Evolutionary conservation across 1,284 basidiomycete genomes (phyloP).

Genomic region (Pterulicium gracile): DNA sequence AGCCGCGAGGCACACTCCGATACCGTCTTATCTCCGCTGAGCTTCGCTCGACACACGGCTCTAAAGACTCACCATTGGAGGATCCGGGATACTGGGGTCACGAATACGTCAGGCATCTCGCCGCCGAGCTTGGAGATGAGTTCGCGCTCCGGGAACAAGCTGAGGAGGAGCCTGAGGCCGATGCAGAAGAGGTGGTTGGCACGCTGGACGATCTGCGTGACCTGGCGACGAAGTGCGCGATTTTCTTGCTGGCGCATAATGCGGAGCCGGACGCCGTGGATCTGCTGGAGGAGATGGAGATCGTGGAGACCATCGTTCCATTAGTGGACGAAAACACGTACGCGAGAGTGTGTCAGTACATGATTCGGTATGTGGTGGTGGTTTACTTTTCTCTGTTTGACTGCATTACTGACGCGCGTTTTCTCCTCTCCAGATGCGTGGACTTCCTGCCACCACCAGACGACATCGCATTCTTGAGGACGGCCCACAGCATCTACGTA

Average conservation of each 20-base stretch:
- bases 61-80: conserved; percentile 50
- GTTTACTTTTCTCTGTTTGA: conserved; percentile 11
- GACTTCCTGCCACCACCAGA: conserved; percentile 90
- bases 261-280: conserved; percentile 99
- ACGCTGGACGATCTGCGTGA: conserved; percentile 65
- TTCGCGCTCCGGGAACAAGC: conserved; percentile 52
- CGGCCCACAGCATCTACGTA: conserved; percentile 87
- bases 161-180: conserved; percentile 23
- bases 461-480: conserved; percentile 83
- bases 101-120: conserved; percentile 96
- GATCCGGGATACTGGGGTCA: conserved; percentile 97
- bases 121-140: conserved; percentile 94
- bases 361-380: conserved; percentile 66
- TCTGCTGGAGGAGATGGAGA: conserved; percentile 89
- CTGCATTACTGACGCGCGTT: no score
- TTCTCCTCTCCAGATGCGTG: conserved; percentile 71
- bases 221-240: conserved; percentile 81
- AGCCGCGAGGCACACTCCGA: conserved; percentile 87
- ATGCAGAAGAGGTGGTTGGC: conserved; percentile 29
- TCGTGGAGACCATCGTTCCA: conserved; percentile 68
- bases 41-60: conserved; percentile 36
- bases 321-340: conserved; percentile 87
- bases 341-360: conserved; percentile 92
- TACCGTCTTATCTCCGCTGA: conserved; percentile 83
- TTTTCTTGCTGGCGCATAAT: conserved; percentile 89